Evolutionary conservation across 1,139 yeast genomes (phyloP).

Genomic region (Taphrina populina): DNA sequence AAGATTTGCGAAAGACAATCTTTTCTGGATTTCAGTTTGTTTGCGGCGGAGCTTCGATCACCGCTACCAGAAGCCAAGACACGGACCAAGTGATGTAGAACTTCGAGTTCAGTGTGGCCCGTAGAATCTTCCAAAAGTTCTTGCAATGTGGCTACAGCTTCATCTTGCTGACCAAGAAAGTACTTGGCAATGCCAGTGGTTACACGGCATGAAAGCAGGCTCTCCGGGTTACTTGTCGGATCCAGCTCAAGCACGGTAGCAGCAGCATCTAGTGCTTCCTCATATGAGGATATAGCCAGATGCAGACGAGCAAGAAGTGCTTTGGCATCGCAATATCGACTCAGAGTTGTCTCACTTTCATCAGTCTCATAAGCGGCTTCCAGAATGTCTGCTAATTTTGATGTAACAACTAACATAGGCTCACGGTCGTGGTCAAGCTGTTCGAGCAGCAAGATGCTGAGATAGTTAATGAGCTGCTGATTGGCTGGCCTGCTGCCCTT

Average conservation of each 20-base stretch:
- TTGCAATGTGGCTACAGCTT: conserved; percentile 8
- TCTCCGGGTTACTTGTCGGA: conserved; percentile 5
- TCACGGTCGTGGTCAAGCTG: background rate
- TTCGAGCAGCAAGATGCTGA: conserved; percentile 8
- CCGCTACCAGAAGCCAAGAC: background rate
- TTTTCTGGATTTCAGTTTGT: too few relatives aligned
- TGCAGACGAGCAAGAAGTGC: conserved; percentile 69
- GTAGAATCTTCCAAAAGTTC: background rate
- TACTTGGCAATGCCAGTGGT: conserved; percentile 4
- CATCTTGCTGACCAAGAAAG: background rate
- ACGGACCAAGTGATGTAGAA: background rate
- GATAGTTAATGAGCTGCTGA: background rate
- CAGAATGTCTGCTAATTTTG: conserved; percentile 2
- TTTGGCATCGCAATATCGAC: conserved; percentile 49
- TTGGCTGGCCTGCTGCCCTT: background rate
- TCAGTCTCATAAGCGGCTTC: conserved; percentile 18
- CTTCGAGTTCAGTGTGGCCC: background rate
- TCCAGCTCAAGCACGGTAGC: conserved; percentile 55
- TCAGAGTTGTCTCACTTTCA: conserved; percentile 13
- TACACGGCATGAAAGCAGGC: conserved; percentile 15
- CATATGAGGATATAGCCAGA: conserved; percentile 60
- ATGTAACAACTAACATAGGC: background rate
- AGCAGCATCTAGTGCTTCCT: conserved; percentile 61
- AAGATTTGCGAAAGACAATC: too few relatives aligned
- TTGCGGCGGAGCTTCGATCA: too few relatives aligned